Evolutionary conservation across 805 yeast genomes (phyloP), one percentile per base, ranked within the genome.

Genomic region (Ogataea ramenticola): DNA sequence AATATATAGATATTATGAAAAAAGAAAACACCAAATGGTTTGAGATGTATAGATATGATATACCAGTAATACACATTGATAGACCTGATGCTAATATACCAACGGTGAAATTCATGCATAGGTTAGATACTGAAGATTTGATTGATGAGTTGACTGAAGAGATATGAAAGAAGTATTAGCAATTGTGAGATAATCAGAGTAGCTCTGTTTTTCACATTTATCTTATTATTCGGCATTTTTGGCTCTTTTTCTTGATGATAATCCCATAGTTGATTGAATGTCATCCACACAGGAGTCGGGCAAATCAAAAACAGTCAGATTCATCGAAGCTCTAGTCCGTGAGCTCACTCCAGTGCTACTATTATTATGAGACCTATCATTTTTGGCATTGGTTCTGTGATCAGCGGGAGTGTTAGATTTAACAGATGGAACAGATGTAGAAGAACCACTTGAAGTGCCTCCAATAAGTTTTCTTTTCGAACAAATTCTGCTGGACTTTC

Each of bases 41-140:
- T 71, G 86, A 82, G 42, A 68, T 71, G 47, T 85, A 84, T 51
- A 43, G 89, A 52, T 83, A 79, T 57, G 95, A 85, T 55, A 82
- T 85, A 6, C 95, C 95, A 0, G 95, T 85, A 0, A 56, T 85
- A 36, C 90, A 85, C 57, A 68, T 85, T 9, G 81, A 80, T 51
- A 66, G 79, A 46, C 64, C 56, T 1, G 60, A 57, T 7, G 73
- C 71, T 42, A 55, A 54, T 3, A 64, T 54, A 30, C 67, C 72
- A 39, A 72, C 80, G 2, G 70, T 73, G 5, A 80, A 78, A 53
- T 77, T 80, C 55, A 82, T 84, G 83, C 91, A 85, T 61, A 70
- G 77, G 43, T 71, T 85, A 45, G 65, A 79, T 44, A 70, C 72
- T 38, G 74, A 72, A 4, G 80, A 79, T 46, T 57, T 83, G 4